Base-by-base conservation (phyloP, 768 basidiomycete species). In the Mrakia frigida region DNA sequence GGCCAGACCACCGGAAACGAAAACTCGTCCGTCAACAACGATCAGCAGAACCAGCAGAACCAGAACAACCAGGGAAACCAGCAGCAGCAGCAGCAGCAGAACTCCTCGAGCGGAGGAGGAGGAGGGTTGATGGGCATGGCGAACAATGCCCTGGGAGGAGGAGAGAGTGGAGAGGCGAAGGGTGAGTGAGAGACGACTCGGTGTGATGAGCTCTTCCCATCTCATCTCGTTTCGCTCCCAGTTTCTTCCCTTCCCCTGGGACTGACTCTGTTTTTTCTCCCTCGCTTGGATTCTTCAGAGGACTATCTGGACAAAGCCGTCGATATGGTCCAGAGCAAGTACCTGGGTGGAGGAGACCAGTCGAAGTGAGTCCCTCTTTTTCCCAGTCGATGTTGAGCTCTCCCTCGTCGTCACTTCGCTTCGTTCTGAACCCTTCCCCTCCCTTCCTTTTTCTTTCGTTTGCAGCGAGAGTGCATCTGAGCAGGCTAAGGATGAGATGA, bases 401-500 rank as follows among this genome's bases (percentile, higher is more conserved):
- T 50, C n/a, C 56, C 56, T 53, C 53, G 21, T 53, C 53, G 43
- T 6, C 53, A 25, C 53, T 6, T 25, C 53, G 50, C 53, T 23
- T 53, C 53, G 23, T 4, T 3, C 53, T 53, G 16, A 16, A 52
- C 50, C 16, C 16, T 18, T 18, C 18, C 43, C 43, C 43, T 52
- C 16, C 23, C 16, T 23, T 52, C 50, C 6, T 23, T 52, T 23
- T 52, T 52, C 13, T 53, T 53, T 21, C 13, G 18, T 25, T 18
- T 21, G 16, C 53, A 53, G 53, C 13, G 53, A 63, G 60, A 63
- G 60, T 14, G 60, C 61, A 37, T 33, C 61, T 16, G 61, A 63
- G 61, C 61, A 63, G 14, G 61, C 61, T 16, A 33, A 63, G 33
- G 61, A 63, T 23, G 61, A 63, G 31, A 63, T 63, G 61, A 63